Base-by-base conservation (phyloP, 2,329 filamentous ascomycete species). In the Rhinocladiella mackenziei region DNA sequence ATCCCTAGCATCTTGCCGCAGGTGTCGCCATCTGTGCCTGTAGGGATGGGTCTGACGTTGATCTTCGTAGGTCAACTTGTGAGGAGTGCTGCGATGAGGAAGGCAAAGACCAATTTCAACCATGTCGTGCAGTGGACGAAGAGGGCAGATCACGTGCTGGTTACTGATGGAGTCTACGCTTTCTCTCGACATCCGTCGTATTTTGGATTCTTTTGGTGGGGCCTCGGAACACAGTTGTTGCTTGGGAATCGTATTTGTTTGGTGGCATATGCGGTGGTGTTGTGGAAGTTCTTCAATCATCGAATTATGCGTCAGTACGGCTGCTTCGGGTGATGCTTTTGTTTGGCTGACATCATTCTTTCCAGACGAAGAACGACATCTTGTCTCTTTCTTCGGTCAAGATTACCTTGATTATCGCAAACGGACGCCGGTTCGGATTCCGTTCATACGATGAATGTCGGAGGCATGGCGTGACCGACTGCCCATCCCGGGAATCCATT, bases 181-280 rank as follows among this genome's bases (percentile, higher is more conserved):
- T 64, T 76, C 32, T 70, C 94, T 39, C 74, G 92, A 17, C 92
- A 98, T 65, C 92, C 92, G 9, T 85, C 84, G 47, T 98, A 98
- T 67, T 96, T 97, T 70, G 92, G 91, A 3, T 98, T 96, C 71
- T 98, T 95, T 67, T 97, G 89, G 81, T 98, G 91, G 91, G 88
- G 86, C 0, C 61, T 97, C n/a, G 92, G 92, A 4, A 95, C 89
- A 9, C 92, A 98, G 72, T 61, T 97, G 31, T 80, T 94, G 42
- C 73, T 96, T 53, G 91, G 91, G 13, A 98, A 98, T 66, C 67
- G 77, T 6, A 54, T 94, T 2, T 94, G 88, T 62, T 80, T 94
- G 45, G 55, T 82, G 5, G 84, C 68, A 2, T 97, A 94, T 69
- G 67, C 78, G 0, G 63, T 75, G 5, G 84, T 94, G 11, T 65